Evolutionary conservation across 345 rosid genomes (phyloP).

Genomic region (Raphanus sativus): DNA sequence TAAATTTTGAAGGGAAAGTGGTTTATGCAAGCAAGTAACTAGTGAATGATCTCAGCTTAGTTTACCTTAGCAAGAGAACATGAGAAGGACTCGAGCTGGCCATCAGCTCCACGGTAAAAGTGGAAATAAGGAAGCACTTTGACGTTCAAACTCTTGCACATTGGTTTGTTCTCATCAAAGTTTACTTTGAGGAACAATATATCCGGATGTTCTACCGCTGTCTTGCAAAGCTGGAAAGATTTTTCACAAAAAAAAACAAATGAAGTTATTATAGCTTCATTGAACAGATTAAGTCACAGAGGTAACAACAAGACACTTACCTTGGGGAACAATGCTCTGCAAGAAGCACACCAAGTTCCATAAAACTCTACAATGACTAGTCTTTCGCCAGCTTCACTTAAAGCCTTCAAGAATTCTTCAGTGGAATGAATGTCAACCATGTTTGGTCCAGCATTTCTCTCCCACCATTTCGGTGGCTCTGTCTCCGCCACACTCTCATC

Average conservation of each 20-base stretch:
- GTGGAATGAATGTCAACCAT: conserved; percentile 91
- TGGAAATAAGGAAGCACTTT: conserved; percentile 89
- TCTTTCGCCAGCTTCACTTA: conserved; percentile 75
- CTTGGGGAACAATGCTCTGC: conserved; percentile 86
- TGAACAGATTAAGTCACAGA: neutral
- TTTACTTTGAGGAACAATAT: conserved; percentile 86
- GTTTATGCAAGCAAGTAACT: neutral
- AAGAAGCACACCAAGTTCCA: conserved; percentile 98
- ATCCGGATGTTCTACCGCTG: conserved; percentile 70
- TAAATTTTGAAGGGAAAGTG: neutral
- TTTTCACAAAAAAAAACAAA: neutral
- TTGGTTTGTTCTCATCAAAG: conserved; percentile 84
- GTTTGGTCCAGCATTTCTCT: conserved; percentile 74
- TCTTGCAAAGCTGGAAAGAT: conserved; percentile 67
- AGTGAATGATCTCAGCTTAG: neutral
- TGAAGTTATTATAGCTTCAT: neutral
- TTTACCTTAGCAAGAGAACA: conserved; percentile 86
- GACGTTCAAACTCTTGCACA: conserved; percentile 90
- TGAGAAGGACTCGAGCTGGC: conserved; percentile 84
- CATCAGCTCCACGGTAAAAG: conserved; percentile 84
- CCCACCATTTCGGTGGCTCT: conserved; percentile 94
- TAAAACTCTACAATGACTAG: conserved; percentile 92
- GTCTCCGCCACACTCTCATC: conserved; percentile 52
- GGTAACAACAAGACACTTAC: conserved; percentile 30
- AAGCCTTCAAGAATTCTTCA: conserved; percentile 69